Evolutionary conservation across 495 filamentous ascomycete genomes (phyloP).

Genomic region (Cercophora newfieldiana): DNA sequence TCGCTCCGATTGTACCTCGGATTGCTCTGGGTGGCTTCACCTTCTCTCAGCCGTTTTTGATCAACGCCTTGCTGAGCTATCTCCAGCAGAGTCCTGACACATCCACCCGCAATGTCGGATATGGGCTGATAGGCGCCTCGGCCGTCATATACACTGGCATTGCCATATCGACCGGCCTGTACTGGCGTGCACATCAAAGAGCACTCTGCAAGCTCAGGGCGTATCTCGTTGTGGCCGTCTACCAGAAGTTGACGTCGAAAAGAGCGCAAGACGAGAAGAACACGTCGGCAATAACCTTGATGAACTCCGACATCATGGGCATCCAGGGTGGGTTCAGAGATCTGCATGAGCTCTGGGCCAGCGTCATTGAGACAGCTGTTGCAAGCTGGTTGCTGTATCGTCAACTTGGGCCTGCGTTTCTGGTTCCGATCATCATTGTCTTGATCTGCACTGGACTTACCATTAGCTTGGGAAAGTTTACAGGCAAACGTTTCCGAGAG

Average conservation of each 20-base stretch:
- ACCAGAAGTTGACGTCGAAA: conserved; percentile 51
- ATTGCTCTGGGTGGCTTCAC: conserved; percentile 18
- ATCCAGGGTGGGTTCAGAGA: conserved; percentile 17
- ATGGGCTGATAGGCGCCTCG: conserved; percentile 60
- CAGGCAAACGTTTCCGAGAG: conserved; percentile 21
- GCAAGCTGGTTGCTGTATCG: conserved; percentile 56
- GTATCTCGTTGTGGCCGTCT: conserved; percentile 57
- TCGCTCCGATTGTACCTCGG: conserved; percentile 41
- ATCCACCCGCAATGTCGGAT: not conserved
- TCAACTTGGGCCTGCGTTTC: conserved; percentile 49
- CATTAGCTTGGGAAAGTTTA: conserved; percentile 32
- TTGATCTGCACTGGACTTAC: conserved; percentile 45
- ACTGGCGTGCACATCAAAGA: conserved; percentile 48
- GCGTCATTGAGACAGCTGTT: conserved; percentile 50
- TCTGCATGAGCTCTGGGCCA: conserved; percentile 44
- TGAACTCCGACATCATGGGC: conserved; percentile 48
- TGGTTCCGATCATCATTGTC: conserved; percentile 48
- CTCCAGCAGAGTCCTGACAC: not conserved
- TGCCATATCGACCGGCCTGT: conserved; percentile 51
- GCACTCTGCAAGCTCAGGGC: conserved; percentile 57
- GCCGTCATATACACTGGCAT: conserved; percentile 58
- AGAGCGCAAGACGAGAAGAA: conserved; percentile 47
- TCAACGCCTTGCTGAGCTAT: conserved; percentile 10
- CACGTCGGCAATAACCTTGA: conserved; percentile 58
- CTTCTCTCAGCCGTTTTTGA: conserved; percentile 21